A percentile compares a stretch with the other conserved stretches of the same genome.
phyloP scores from a whole-genome alignment of 208 protist genomes.

The Acanthamoeba divionensis region DNA sequence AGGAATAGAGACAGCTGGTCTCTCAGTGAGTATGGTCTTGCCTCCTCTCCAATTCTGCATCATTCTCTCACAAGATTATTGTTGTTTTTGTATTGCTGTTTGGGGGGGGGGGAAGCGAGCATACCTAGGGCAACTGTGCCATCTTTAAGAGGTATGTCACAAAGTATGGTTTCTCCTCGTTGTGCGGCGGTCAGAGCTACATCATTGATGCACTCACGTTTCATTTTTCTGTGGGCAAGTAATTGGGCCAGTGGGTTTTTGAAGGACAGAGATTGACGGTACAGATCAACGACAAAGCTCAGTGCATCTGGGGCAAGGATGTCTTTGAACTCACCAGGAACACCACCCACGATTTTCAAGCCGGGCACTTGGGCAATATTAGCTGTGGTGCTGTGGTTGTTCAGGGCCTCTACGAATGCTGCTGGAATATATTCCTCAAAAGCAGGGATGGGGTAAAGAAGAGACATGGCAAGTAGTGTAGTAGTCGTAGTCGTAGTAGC shows the following conservation, averaged over 20 bases:
- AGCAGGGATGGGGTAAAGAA: not conserved
- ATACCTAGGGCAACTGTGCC: conserved; percentile 36
- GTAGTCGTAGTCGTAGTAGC: not conserved
- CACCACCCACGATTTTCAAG: not conserved
- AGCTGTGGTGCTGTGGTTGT: not conserved
- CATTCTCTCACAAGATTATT: too few relatives aligned
- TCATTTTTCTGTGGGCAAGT: conserved; percentile 35
- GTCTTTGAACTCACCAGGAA: not conserved
- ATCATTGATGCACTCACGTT: not conserved
- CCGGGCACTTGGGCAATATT: not conserved
- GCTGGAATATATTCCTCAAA: conserved; percentile 31
- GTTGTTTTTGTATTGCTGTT: too few relatives aligned
- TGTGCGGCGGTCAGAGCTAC: not conserved
- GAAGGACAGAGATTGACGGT: conserved; percentile 23
- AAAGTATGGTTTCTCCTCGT: not conserved
- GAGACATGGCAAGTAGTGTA: too few relatives aligned
- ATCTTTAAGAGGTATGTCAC: not conserved
- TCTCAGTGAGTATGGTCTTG: too few relatives aligned
- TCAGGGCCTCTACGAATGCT: not conserved
- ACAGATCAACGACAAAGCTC: not conserved
- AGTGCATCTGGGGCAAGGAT: not conserved
- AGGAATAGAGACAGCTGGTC: too few relatives aligned
- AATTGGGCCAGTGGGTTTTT: not conserved
- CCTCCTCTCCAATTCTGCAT: too few relatives aligned
- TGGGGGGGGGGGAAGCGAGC: too few relatives aligned